phyloP scores from a whole-genome alignment of 2,329 filamentous ascomycete species.

The Seiridium cupressi region DNA sequence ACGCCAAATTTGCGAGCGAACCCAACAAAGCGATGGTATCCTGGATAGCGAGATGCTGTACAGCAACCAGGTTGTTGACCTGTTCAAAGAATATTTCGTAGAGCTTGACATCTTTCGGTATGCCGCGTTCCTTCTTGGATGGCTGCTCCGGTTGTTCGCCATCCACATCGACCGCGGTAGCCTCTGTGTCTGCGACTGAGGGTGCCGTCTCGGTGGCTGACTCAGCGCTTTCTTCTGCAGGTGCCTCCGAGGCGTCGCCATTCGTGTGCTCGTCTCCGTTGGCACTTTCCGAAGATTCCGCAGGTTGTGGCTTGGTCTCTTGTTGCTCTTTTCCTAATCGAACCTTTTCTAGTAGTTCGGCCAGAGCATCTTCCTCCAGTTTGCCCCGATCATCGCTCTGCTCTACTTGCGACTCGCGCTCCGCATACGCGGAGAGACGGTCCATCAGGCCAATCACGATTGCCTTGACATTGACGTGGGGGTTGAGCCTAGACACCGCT shows the following conservation, averaged over 20 bases:
- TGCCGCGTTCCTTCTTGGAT: constrained; percentile 44
- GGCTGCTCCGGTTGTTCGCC: constrained; percentile 10
- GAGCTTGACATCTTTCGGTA: constrained; percentile 77
- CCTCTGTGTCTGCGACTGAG: constrained; percentile 45
- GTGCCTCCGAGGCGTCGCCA: constrained; percentile 31
- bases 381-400: constrained; percentile 70
- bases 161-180: constrained; percentile 44
- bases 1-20: constrained; percentile 87
- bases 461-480: constrained; percentile 95
- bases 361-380: constrained; percentile 80
- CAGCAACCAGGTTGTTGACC: constrained; percentile 89
- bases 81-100: constrained; percentile 98
- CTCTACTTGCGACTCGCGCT: constrained; percentile 75
- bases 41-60: constrained; percentile 86
- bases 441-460: constrained; percentile 99
- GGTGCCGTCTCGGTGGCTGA: constrained; percentile 32
- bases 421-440: constrained; percentile 89
- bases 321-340: constrained; percentile 62
- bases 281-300: constrained; percentile 31
- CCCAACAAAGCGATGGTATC: constrained; percentile 92
- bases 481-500: constrained; percentile 88
- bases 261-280: constrained; percentile 33
- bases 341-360: constrained; percentile 74
- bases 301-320: constrained; percentile 20
- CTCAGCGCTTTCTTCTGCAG: constrained; percentile 23